Conservation (phyloP, 2,329 filamentous ascomycete species). For the Pseudopithomyces chartarum region DNA sequence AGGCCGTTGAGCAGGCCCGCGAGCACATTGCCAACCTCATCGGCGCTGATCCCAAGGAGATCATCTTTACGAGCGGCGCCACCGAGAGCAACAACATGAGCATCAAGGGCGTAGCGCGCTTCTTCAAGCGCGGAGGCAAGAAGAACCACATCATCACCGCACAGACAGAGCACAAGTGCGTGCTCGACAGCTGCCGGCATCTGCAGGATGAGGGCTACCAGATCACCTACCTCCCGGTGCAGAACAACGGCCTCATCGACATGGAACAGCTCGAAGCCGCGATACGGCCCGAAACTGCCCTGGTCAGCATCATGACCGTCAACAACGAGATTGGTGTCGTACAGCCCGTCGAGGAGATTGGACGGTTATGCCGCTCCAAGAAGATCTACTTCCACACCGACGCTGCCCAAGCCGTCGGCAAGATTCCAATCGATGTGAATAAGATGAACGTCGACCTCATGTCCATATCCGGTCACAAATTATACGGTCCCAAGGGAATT, state of each 20-base stretch:
- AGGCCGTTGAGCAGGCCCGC: conserved; percentile 86
- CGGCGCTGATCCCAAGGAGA: conserved; percentile 94
- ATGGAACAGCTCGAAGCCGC: conserved; percentile 85
- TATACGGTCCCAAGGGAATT: conserved; percentile 96
- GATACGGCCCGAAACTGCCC: conserved; percentile 85
- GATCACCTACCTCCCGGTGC: conserved; percentile 93
- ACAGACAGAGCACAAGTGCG: conserved; percentile 99
- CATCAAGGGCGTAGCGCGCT: conserved; percentile 95
- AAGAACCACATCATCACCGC: conserved; percentile 98
- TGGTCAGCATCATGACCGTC: conserved; percentile 98
- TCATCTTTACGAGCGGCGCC: conserved; percentile 97
- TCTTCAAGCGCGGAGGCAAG: conserved; percentile 90
- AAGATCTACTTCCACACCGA: conserved; percentile 99
- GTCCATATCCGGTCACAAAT: conserved; percentile 98
- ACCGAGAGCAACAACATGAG: conserved; percentile 99
- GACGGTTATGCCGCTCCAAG: conserved; percentile 84
- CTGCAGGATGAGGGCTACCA: conserved; percentile 96
- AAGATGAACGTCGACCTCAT: conserved; percentile 98
- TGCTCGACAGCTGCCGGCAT: conserved; percentile 95
- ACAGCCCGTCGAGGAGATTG: conserved; percentile 91
- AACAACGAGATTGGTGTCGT: conserved; percentile 99
- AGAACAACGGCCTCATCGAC: conserved; percentile 81
- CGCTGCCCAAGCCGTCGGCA: conserved; percentile 95
- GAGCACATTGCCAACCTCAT: conserved; percentile 84
- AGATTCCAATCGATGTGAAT: conserved; percentile 96